Evolutionary conservation across 352 stramenopile species (phyloP), one percentile per base, ranked within the genome.

Genomic region (Blastocystis sp.): DNA sequence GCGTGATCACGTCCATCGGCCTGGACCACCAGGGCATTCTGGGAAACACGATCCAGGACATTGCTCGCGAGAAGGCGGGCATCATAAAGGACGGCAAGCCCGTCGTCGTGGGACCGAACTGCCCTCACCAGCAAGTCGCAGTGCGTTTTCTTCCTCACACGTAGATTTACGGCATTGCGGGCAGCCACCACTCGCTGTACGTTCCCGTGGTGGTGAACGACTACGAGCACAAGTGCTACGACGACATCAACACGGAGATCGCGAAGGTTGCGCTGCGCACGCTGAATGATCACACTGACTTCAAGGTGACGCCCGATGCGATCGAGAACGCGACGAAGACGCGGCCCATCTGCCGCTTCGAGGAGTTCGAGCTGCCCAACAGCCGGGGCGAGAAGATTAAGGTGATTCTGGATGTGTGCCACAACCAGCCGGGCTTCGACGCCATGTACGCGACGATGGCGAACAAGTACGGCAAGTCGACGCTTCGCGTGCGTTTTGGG

Each of bases 1-100:
- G 93, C 1, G 92, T 95, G 60, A 94, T 96, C 76, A 96, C 93
- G 40, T 95, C 93, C 4, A 95, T 96, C 60, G 93, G 93, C 56
- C 90, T 95, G 89, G 90, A 91, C 45, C 90, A 91, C 76, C 94
- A 90, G 89, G 91, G 92, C 11, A 93, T 95, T 43, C 80, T 96
- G 4, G 93, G 93, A 14, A 91, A 93, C 69, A 94, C 92, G 0
- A 91, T 91, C 38, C 90, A 93, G 17, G 90, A 91, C 14, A 96
- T 96, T 76, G 93, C 93, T 34, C 88, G 90, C 5, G 92, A 95
- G 90, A 95, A 96, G 71, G 93, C 93, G 19, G 93, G 93, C 1
- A 96, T 96, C 70, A 95, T 96, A 67, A 96, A 96, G 77, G 90
- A 91, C 0, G 90, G 91, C 48, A 90, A 94, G 2, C 93, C 93